Percentiles rank a stretch among this genome's conserved stretches.
phyloP scores from a whole-genome alignment of 2,329 filamentous ascomycete genomes.

The Apiospora hydei region DNA sequence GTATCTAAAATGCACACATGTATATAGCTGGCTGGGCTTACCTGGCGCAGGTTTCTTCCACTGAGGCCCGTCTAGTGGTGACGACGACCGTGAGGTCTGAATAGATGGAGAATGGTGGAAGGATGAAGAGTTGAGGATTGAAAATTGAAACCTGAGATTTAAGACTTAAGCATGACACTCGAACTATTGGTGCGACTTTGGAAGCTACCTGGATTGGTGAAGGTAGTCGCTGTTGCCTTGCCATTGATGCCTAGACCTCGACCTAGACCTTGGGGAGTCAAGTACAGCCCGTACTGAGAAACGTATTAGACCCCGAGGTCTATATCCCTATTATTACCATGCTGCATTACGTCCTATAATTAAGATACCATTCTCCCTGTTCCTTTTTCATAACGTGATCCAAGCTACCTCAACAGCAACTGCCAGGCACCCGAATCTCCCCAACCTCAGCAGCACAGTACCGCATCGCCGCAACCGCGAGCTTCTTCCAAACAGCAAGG shows the following conservation, averaged over 20 bases:
- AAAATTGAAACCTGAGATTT: no score
- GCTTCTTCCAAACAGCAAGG: conserved; percentile 31
- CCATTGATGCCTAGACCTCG: no score
- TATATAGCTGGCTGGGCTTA: neutral
- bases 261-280: no score
- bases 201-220: no score
- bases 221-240: no score
- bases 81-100: neutral
- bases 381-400: no score
- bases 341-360: no score
- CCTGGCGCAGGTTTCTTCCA: neutral
- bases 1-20: neutral
- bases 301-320: neutral
- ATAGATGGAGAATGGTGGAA: neutral
- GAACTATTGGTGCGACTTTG: no score
- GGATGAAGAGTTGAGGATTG: neutral
- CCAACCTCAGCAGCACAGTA: conserved; percentile 28
- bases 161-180: no score
- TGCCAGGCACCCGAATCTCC: conserved; percentile 14
- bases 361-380: no score
- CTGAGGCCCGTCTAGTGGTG: neutral
- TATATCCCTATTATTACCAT: no score
- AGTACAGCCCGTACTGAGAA: neutral
- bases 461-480: conserved; percentile 29
- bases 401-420: neutral